Base-by-base conservation (phyloP, 116 monocot species). In the Phalaenopsis hybrid region DNA sequence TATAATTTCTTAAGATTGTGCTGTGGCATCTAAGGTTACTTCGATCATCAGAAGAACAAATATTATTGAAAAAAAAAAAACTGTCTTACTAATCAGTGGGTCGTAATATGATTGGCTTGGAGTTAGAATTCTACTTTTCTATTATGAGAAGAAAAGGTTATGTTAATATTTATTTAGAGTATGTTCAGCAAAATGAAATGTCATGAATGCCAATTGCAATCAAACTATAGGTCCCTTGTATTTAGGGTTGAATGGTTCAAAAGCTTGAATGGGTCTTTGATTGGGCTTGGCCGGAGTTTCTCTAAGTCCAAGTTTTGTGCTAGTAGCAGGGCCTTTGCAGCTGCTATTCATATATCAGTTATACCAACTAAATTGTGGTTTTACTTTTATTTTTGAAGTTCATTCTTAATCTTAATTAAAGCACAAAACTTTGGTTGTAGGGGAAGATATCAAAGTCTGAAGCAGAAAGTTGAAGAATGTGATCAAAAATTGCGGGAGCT, bases 391-490 rank as follows among this genome's bases (percentile, higher is more conserved):
- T 2, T 15, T 41, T 72, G 37, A 34, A 72, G 31, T 72, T 41
- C 72, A 75, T 45, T 75, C 11, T 75, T 75, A 44, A 75, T 31
- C 28, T 75, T 75, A 44, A 75, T 51, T 28, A 77, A 8, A 77
- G 50, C 51, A 31, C 5, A 50, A 23, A 77, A 77, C 44, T 77
- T 16, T 44, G 34, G 78, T 31, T 80, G 16, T 84, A 99, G 98
- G 85, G 83, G 85, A 17, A 95, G 81, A 79, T 87, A 93, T 85
- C 92, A 93, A 78, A 88, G 82, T 81, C 74, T 99, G 76, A 95
- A 93, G 86, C 90, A 90, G 79, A 89, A 87, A 81, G 81, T 93
- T 85, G 94, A 95, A 81, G 98, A 99, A 83, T 81, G 82, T 81
- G 95, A 95, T 77, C 69, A 78, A 46, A 84, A 89, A 76, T 75